Conservation (phyloP, 202 grass and related monocot species). For the Panicum hallii region DNA sequence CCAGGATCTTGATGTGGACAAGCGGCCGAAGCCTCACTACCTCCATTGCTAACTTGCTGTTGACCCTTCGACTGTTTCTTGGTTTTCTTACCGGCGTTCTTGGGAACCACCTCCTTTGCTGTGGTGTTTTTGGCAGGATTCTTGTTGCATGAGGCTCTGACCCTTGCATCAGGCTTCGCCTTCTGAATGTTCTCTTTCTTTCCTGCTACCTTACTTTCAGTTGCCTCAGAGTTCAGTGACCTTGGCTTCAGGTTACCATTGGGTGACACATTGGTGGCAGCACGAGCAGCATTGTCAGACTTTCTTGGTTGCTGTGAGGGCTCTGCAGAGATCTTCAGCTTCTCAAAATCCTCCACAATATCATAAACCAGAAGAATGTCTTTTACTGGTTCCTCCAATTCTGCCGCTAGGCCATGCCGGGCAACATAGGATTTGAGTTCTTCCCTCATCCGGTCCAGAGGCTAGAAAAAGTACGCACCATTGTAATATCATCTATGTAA, state of each 20-base stretch:
- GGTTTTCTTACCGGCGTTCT: conserved; percentile 53
- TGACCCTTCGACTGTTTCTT: conserved; percentile 55
- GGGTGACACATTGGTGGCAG: conserved; percentile 35
- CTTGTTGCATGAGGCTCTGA: conserved; percentile 57
- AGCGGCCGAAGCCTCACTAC: conserved; percentile 31
- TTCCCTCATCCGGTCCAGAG: conserved; percentile 83
- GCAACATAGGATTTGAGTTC: conserved; percentile 83
- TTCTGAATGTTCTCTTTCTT: conserved; percentile 62
- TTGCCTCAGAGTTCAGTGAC: conserved; percentile 60
- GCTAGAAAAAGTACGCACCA: conserved; percentile 41
- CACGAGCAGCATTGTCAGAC: conserved; percentile 52
- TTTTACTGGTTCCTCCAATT: conserved; percentile 65
- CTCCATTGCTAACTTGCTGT: conserved; percentile 51
- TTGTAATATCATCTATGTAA: conserved; percentile 13
- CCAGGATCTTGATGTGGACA: conserved; percentile 46
- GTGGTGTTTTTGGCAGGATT: conserved; percentile 39
- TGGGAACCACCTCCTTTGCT: conserved; percentile 53
- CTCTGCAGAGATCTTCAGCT: conserved; percentile 63
- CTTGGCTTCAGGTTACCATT: conserved; percentile 72
- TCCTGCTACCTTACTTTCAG: conserved; percentile 46
- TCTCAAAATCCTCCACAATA: conserved; percentile 76
- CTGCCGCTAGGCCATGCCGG: conserved; percentile 63
- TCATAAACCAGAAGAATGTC: conserved; percentile 77
- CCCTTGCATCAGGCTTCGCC: conserved; percentile 47
- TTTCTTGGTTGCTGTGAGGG: conserved; percentile 56